Evolutionary conservation across 2,329 filamentous ascomycete genomes (phyloP), one percentile per base, ranked within the genome.

Genomic region (Diplodia mutila): DNA sequence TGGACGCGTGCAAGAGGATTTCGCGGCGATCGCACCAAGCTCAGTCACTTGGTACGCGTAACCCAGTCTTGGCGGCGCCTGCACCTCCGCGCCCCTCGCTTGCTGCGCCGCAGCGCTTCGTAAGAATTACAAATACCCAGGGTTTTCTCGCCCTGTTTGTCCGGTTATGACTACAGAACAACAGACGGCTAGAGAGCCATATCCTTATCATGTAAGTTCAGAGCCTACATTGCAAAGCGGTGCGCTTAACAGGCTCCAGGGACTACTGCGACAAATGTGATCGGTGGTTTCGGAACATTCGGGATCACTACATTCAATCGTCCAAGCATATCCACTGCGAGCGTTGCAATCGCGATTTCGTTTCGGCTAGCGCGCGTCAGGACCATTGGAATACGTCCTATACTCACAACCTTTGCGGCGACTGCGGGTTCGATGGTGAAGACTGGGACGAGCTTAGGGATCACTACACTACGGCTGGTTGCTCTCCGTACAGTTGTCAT

Each of bases 321-420:
- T 53, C 46, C 11, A 29, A 29, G 29, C 61, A 64, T 29, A 21
- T 53, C 8, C 52, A 64, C 48, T 64, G 61, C 61, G 46, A 48
- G 18, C 61, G 61, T 4, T 64, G 61, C 29, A 29, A 64, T 32
- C 61, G 61, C n/a, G 6, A 64, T 29, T 64, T 64, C 48, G 49
- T 53, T 21, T 64, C 61, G 4, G 12, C 16, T 21, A 29, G 7
- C 8, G 46, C 46, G 12, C 61, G 46, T 18, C 46, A 53, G 46
- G 11, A 18, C 46, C 61, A 64, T 21, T 64, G 46, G 61, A 29
- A 51, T 11, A 64, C 37, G n/a, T 52, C 46, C 6, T 39, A 14
- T 11, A 29, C 61, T n/a, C 61, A 64, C 48, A 64, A 64, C 46
- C 39, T 64, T 18, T 64, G 61, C 61, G 16, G 25, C 46, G 49